Percentiles rank a stretch among this genome's conserved stretches.
Evolutionary conservation across 176 grass and related monocot species (phyloP).

Genomic region (Saccharum spontaneum): DNA sequence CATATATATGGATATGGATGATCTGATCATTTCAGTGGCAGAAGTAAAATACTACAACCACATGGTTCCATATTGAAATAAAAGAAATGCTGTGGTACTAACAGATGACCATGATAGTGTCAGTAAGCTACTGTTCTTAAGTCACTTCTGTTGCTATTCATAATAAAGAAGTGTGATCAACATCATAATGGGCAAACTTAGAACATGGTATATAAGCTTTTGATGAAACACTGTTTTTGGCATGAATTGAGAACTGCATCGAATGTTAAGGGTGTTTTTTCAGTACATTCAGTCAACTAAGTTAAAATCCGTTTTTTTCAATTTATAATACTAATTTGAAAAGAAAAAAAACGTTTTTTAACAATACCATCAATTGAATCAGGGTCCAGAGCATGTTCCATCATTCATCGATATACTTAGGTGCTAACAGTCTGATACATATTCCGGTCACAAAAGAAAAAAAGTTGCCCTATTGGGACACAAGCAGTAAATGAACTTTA

Average conservation of each 20-base stretch:
- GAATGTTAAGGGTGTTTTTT: not conserved
- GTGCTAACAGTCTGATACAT: not conserved
- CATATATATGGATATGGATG: slow-evolving; percentile 29
- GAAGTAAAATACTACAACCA: not conserved
- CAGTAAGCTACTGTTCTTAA: slow-evolving; percentile 1
- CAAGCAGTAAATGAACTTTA: not conserved
- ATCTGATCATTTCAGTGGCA: slow-evolving; percentile 3
- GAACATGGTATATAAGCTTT: not conserved
- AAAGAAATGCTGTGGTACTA: not conserved
- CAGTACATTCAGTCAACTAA: not conserved
- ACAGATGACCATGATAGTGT: slow-evolving; percentile 14
- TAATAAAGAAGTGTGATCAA: not conserved
- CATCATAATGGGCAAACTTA: not conserved
- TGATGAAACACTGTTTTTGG: not conserved
- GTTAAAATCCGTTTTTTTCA: not conserved
- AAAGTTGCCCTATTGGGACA: not conserved
- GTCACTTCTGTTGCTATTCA: slow-evolving; percentile 2
- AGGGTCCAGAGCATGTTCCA: not conserved
- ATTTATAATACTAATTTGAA: not conserved
- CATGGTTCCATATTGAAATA: slow-evolving; percentile 17
- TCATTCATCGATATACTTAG: not conserved
- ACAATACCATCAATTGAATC: not conserved
- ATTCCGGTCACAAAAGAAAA: not conserved
- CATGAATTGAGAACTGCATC: not conserved
- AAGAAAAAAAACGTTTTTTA: not conserved